Base-by-base conservation (phyloP, 2,329 filamentous ascomycete genomes). In the Colletotrichum acutatum region DNA sequence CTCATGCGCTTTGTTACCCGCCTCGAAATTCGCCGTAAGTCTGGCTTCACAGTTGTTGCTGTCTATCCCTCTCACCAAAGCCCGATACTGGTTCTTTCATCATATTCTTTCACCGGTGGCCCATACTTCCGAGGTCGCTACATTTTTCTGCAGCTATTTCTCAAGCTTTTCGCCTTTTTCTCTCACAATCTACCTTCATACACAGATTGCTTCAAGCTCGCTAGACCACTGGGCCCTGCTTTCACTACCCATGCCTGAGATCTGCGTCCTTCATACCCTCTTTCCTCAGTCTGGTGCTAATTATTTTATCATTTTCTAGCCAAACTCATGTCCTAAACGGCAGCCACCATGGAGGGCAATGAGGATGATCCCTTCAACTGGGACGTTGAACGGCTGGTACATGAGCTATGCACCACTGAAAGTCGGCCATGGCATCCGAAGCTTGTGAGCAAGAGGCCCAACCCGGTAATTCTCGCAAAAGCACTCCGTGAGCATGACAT, bases 361-460 rank as follows among this genome's bases (percentile, higher is more conserved):
- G 80, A 81, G 19, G 79, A 82, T 68, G 94, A 97, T 82, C 94
- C 95, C n/a, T 93, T 91, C 80, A 78, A 87, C 66, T 97, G 95
- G 95, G 88, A 88, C 46, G 86, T 91, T 37, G 90, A 93, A 49
- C 87, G 90, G 46, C 90, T 97, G 12, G 88, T 93, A 11, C 80
- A 85, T 19, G 91, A 92, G 77, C 85, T 97, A 4, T 94, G 92
- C 78, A 85, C 87, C 26, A 78, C 84, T 2, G 78, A 84, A 4
- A 52, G 54, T 28, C 84, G 84, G 60, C 86, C 89, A 11, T 90
- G 88, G 87, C 76, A 75, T 53, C 78, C 79, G 66, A 81, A 82
- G 60, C 81, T 78, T 30, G 74, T 75, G 22, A 75, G 78, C 19
- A 81, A 80, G 69, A 82, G 90, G 8, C 90, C 91, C 5, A 85